Conservation (phyloP, 164 flowering plant species). For the Echeveria elegans region DNA sequence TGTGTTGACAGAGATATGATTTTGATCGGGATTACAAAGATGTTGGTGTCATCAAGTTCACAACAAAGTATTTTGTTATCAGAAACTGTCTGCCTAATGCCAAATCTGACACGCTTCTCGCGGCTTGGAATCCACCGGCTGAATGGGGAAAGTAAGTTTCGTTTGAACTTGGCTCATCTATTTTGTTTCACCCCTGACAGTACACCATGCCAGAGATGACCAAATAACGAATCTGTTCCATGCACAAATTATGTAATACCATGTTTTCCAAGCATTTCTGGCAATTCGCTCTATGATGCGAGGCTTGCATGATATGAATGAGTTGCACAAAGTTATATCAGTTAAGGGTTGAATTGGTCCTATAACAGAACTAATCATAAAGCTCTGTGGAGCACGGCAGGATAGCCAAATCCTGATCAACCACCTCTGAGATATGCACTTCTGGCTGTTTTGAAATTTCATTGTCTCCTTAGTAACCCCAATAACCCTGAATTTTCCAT, state of each 20-base stretch:
- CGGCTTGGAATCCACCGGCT: conserved; percentile 96
- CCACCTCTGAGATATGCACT: background rate
- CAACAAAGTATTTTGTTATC: conserved; percentile 79
- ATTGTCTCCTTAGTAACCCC: background rate
- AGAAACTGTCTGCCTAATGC: conserved; percentile 88
- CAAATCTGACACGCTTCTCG: conserved; percentile 83
- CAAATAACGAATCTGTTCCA: background rate
- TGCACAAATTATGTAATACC: background rate
- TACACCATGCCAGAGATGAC: too few relatives aligned
- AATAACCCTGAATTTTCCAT: background rate
- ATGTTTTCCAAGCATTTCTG: background rate
- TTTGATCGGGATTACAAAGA: conserved; percentile 98
- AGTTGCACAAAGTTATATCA: background rate
- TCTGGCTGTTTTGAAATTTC: background rate
- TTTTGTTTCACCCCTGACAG: background rate
- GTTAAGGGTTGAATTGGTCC: background rate
- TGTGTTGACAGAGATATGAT: conserved; percentile 62
- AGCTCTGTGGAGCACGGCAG: background rate
- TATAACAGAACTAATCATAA: background rate
- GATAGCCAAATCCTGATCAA: background rate
- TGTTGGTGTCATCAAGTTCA: conserved; percentile 83
- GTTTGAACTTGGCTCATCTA: conserved; percentile 3
- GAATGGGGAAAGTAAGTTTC: conserved; percentile 97
- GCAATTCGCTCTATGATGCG: background rate
- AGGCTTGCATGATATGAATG: background rate